Base-by-base conservation (phyloP, 2,329 filamentous ascomycete genomes). In the Pseudogymnoascus sp. region DNA sequence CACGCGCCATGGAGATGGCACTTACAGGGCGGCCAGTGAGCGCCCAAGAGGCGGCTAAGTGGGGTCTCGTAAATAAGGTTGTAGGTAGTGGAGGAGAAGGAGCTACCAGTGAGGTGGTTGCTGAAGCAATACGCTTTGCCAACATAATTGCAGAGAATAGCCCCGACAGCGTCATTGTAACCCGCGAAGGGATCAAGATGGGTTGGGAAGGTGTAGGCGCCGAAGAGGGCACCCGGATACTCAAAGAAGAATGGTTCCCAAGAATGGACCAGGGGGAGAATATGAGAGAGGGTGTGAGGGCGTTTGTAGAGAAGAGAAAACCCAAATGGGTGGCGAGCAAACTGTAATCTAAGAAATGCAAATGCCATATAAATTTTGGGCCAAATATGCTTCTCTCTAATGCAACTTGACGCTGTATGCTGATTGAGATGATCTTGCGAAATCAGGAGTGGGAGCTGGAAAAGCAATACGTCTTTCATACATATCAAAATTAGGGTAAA, bases 141-240 rank as follows among this genome's bases (percentile, higher is more conserved):
- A 74, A 72, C 41, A 75, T 79, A 70, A 81, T 92, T 68, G 83
- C 83, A 16, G 80, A 71, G 64, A 87, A 89, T 73, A 90, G 86
- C 67, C 90, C 90, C 2, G 90, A 94, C 74, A 80, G 87, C 23
- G 83, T 93, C 33, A 84, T 92, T 69, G 87, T 91, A n/a, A 87
- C 79, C 64, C 80, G 89, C 21, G 86, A 87, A 70, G 90, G 89
- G 0, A 70, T 94, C 60, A 83, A 88, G 73, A 74, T 89, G 66
- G 89, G 87, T 0, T 92, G 88, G 88, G 89, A 91, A 68, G 82
- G 80, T 0, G 75, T 86, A 19, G 83, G 86, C 10, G 87, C 86
- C 0, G 83, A 86, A 72, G 80, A 83, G 65, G 71, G 68, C 2
- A 90, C 85, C 37, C 77, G 77, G 64, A 70, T 83, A 66, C 72